A percentile compares a stretch with the other conserved stretches of the same genome.
Conservation (phyloP, 306 rosid species). For the Cucurbita argyrosperma region DNA sequence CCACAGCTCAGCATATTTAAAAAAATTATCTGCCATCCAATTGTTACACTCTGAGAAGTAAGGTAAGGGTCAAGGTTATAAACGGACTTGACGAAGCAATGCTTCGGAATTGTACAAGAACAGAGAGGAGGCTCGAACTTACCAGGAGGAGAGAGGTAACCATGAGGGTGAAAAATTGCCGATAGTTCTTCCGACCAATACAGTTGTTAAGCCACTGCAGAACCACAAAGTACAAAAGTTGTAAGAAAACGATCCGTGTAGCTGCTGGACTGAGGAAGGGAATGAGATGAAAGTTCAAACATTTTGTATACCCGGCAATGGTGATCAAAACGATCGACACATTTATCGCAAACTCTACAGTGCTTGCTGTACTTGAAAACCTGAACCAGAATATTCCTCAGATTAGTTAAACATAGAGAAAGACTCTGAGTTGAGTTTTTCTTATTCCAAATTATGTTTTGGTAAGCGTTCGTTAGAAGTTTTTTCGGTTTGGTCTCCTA, state of each 20-base stretch:
- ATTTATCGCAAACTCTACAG: constrained; percentile 94
- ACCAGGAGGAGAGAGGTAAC: constrained; percentile 91
- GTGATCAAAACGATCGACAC: constrained; percentile 89
- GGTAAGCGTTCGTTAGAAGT: no score
- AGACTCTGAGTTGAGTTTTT: no score
- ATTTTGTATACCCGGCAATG: constrained; percentile 73
- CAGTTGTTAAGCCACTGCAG: constrained; percentile 98
- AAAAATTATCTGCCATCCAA: not conserved
- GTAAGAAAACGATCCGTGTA: not conserved
- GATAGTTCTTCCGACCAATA: constrained; percentile 71
- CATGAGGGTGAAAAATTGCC: constrained; percentile 90
- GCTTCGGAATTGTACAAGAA: not conserved
- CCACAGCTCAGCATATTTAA: not conserved
- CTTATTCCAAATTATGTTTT: no score
- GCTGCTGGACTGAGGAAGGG: not conserved
- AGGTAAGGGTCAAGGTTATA: not conserved
- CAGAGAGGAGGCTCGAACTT: constrained; percentile 26
- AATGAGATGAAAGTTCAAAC: constrained; percentile 13
- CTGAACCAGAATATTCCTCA: constrained; percentile 23
- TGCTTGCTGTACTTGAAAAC: constrained; percentile 97
- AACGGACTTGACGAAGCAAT: not conserved
- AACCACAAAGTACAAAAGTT: not conserved
- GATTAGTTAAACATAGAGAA: not conserved
- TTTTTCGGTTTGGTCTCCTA: no score
- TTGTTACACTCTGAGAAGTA: not conserved